Percentiles rank a stretch among this genome's conserved stretches.
These are phyloP conservation scores for Conticribra weissflogii DNA, from an alignment of 108 stramenopile species.

Conservation along the genomic window DNA sequence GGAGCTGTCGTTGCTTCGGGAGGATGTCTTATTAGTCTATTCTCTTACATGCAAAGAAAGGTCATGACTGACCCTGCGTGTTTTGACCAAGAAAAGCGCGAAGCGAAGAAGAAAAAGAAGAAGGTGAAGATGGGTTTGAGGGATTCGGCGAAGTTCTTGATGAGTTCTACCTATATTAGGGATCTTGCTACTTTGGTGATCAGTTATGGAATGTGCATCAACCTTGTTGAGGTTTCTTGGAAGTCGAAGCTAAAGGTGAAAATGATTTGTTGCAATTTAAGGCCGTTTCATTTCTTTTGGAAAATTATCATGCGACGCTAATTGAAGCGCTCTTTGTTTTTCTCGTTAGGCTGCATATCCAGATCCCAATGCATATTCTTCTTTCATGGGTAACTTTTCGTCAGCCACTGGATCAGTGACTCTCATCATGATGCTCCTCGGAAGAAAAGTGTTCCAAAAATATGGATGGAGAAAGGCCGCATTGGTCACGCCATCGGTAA, in stretches of 20 bases:
- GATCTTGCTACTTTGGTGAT: constrained; percentile 94
- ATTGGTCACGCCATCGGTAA: constrained; percentile 85
- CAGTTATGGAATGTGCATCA: constrained; percentile 98
- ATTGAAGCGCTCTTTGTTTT: neutral
- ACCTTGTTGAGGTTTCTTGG: constrained; percentile 99
- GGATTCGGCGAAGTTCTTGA: constrained; percentile 93
- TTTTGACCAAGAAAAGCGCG: constrained; percentile 58
- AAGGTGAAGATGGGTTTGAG: constrained; percentile 87
- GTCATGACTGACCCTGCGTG: constrained; percentile 82
- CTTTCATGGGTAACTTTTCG: constrained; percentile 99
- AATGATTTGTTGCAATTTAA: neutral
- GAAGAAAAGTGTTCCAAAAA: constrained; percentile 88
- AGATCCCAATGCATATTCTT: constrained; percentile 96
- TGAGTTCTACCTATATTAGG: constrained; percentile 89
- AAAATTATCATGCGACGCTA: neutral
- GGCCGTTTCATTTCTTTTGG: neutral
- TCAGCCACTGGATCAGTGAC: constrained; percentile 95
- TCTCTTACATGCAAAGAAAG: constrained; percentile 90
- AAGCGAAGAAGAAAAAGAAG: constrained; percentile 77
- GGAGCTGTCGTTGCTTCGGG: constrained; percentile 91
- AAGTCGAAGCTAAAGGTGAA: constrained; percentile 94
- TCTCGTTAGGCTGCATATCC: constrained; percentile 83
- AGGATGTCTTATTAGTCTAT: constrained; percentile 75
- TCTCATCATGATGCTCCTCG: constrained; percentile 95
- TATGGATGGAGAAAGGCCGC: constrained; percentile 96